phyloP scores from a whole-genome alignment of 345 rosid species.

The Hirschfeldia incana region DNA sequence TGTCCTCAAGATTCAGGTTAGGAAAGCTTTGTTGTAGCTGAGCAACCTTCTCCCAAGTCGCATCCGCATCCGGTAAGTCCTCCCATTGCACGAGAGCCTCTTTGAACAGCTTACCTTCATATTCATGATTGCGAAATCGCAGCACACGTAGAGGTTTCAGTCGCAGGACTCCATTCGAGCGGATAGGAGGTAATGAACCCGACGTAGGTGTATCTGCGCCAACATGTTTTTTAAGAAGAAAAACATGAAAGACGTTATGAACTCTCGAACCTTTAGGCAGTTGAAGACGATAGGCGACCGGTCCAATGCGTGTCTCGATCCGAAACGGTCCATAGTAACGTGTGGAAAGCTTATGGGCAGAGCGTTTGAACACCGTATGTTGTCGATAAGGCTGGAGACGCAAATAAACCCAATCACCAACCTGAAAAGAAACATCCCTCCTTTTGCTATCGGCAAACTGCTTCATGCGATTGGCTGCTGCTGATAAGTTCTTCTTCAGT shows the following conservation, averaged over 20 bases:
- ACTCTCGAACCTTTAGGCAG: neutral
- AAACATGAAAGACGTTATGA: neutral
- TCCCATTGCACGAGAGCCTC: neutral
- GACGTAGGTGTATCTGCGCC: neutral
- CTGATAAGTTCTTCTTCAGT: neutral
- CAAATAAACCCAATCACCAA: neutral
- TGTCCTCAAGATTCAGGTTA: neutral
- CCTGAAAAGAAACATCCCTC: neutral
- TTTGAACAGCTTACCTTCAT: neutral
- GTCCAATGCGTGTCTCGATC: neutral
- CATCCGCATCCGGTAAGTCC: neutral
- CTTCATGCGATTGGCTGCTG: too few relatives aligned
- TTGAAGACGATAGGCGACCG: neutral
- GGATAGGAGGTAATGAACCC: neutral
- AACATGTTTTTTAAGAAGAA: neutral
- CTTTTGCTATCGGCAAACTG: too few relatives aligned
- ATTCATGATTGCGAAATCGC: neutral
- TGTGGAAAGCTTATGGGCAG: neutral
- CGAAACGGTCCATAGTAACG: neutral
- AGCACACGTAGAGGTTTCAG: neutral
- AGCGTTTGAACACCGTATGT: neutral
- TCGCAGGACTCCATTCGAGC: neutral
- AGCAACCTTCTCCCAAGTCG: neutral
- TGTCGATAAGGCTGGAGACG: neutral
- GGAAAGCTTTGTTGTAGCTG: neutral